Conservation (phyloP, 78 protist species). For the Dictyostelium discoideum region dicty_2.7 NC_007091.3:1442501-1443000, state of each 20-base stretch:
- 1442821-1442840: neutral
- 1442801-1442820: constrained; percentile 49
- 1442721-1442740: neutral
- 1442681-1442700: constrained; percentile 18
- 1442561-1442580: constrained; percentile 24
- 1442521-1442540: constrained; percentile 73
- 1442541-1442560: constrained; percentile 71
- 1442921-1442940: neutral
- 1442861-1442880: neutral
- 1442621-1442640: constrained; percentile 43
- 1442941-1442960: too few species aligned
- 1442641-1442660: constrained; percentile 47
- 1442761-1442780: neutral
- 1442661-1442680: constrained; percentile 30
- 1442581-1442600: neutral
- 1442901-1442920: neutral
- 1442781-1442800: constrained; percentile 8
- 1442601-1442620: neutral
- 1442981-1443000: neutral
- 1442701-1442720: neutral
- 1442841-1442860: neutral
- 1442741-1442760: too few species aligned
- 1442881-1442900: neutral
- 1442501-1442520: constrained; percentile 69
- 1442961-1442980: too few species aligned